These are phyloP conservation scores for Candida vartiovaarae DNA, from an alignment of 805 yeast species.

Conservation along the genomic window DNA sequence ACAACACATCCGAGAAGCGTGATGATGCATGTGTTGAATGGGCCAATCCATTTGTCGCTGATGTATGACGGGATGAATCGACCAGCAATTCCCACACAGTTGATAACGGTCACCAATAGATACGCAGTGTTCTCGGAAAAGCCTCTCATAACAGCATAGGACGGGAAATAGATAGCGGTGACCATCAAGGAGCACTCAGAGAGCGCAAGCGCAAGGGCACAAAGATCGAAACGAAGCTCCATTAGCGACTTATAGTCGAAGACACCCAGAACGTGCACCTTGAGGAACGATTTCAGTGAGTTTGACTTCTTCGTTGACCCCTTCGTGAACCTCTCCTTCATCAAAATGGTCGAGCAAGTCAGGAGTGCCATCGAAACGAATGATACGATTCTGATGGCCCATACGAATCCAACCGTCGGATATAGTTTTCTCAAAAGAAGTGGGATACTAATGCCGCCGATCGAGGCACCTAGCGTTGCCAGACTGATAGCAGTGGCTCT, in stretches of 20 bases:
- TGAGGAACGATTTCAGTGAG: constrained; percentile 2
- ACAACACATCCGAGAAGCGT: constrained; percentile 25
- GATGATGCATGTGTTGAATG: constrained; percentile 43
- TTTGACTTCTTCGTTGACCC: constrained; percentile 1
- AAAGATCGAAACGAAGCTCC: constrained; percentile 36
- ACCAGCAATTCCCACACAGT: constrained; percentile 39
- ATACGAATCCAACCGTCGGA: constrained; percentile 38
- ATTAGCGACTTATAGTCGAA: constrained; percentile 31
- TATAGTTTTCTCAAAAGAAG: constrained; percentile 36
- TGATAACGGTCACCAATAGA: constrained; percentile 38
- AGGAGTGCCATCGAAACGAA: constrained; percentile 28
- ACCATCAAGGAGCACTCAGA: constrained; percentile 27
- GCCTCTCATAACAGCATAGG: constrained; percentile 44
- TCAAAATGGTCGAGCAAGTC: constrained; percentile 19
- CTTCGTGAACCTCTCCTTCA: constrained; percentile 27
- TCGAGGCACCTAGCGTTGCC: constrained; percentile 42
- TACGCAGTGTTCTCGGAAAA: constrained; percentile 37
- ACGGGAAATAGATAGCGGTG: constrained; percentile 41
- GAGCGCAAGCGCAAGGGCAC: constrained; percentile 36
- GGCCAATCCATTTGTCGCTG: constrained; percentile 38
- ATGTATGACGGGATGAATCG: constrained; percentile 35
- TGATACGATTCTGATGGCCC: constrained; percentile 45
- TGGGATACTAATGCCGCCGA: constrained; percentile 50
- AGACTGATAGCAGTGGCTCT: constrained; percentile 39
- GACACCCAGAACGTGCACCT: constrained; percentile 8